Percentiles rank a stretch among this genome's conserved stretches.
Evolutionary conservation across 331 rosid species (phyloP).

Genomic region (Phaseolus coccineus): DNA sequence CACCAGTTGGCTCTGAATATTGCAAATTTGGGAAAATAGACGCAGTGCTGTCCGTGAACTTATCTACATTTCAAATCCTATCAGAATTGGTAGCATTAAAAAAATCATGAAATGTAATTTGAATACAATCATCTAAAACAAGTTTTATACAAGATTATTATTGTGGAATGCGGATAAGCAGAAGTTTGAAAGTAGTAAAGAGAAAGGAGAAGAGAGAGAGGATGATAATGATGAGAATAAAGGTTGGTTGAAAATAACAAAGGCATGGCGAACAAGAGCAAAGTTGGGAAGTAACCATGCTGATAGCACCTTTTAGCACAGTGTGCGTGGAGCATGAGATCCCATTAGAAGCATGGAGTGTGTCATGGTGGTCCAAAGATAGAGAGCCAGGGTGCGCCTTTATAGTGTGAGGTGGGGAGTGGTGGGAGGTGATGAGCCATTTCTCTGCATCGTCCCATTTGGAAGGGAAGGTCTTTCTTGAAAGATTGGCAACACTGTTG

Average conservation of each 20-base stretch:
- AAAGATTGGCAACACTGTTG: conserved; percentile 37
- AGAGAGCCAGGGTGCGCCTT: conserved; percentile 46
- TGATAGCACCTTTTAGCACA: conserved; percentile 67
- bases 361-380: conserved; percentile 57
- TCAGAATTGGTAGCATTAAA: too few relatives aligned
- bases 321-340: conserved; percentile 55
- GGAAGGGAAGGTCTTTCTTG: conserved; percentile 78
- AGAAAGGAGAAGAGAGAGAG: conserved; percentile 6
- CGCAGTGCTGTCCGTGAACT: conserved; percentile 65
- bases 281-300: not conserved
- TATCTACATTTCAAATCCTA: conserved; percentile 59
- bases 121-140: not conserved
- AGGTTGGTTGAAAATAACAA: not conserved
- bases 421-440: conserved; percentile 75
- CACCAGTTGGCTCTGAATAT: conserved; percentile 53
- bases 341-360: conserved; percentile 53
- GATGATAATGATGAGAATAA: not conserved
- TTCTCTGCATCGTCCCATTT: conserved; percentile 96
- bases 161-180: not conserved
- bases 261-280: not conserved
- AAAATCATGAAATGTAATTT: not conserved
- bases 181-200: conserved; percentile 17
- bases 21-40: conserved; percentile 55
- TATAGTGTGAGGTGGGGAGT: conserved; percentile 61
- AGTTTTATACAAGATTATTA: not conserved